Conservation (phyloP, 345 rosid species). For the Pistacia vera region DNA sequence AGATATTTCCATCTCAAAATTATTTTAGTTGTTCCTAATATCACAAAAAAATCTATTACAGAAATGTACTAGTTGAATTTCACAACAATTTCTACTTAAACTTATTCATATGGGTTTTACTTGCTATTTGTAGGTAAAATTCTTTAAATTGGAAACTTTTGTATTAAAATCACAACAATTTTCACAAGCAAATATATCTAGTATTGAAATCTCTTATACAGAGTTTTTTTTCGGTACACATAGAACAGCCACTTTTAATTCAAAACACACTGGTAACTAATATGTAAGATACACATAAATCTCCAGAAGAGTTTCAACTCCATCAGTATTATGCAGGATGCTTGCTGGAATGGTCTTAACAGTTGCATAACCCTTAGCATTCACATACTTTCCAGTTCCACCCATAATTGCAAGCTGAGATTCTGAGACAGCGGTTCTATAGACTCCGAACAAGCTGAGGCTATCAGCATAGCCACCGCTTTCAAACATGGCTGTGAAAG, state of each 20-base stretch:
- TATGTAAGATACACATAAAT: slow-evolving; percentile 59
- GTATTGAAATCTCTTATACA: slow-evolving; percentile 4
- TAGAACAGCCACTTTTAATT: background rate
- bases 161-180: background rate
- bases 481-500: slow-evolving; percentile 77
- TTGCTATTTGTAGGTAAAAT: background rate
- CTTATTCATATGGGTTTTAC: background rate
- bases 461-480: slow-evolving; percentile 70
- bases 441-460: slow-evolving; percentile 83
- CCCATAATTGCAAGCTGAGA: slow-evolving; percentile 88
- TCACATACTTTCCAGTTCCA: slow-evolving; percentile 82
- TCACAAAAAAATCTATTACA: too few relatives aligned
- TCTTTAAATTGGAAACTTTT: background rate
- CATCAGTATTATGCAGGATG: slow-evolving; percentile 66
- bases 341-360: slow-evolving; percentile 60
- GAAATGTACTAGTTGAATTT: too few relatives aligned
- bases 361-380: slow-evolving; percentile 71
- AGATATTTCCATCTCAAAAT: too few relatives aligned
- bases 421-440: slow-evolving; percentile 65
- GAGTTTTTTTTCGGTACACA: background rate
- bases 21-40: too few relatives aligned
- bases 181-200: background rate
- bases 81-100: too few relatives aligned
- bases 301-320: slow-evolving; percentile 65
- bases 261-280: slow-evolving; percentile 32